A percentile compares a stretch with the other conserved stretches of the same genome.
Evolutionary conservation across 1,139 yeast genomes (phyloP).

Genomic region (Keqinozyma sinolaborantium): DNA sequence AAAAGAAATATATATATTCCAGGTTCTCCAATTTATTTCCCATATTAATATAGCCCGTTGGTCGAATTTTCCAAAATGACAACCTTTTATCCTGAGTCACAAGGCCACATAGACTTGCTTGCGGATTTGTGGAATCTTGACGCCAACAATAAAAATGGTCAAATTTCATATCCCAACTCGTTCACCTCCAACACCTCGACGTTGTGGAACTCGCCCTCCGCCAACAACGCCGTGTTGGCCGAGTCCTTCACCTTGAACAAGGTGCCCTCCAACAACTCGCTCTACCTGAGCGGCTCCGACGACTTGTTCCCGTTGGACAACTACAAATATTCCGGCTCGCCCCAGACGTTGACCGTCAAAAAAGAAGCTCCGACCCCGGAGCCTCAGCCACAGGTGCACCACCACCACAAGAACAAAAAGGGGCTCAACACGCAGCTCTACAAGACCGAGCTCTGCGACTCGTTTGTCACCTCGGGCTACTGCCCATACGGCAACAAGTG

Average conservation of each 20-base stretch:
- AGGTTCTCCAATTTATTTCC: too few species aligned
- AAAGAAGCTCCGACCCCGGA: not conserved
- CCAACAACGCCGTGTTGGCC: not conserved
- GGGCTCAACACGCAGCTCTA: constrained; percentile 67
- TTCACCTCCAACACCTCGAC: too few species aligned
- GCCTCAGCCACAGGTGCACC: too few species aligned
- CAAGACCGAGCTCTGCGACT: constrained; percentile 87
- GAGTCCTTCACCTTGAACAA: not conserved
- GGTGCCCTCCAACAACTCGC: constrained; percentile 1
- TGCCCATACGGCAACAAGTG: constrained; percentile 92
- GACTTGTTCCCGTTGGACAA: not conserved
- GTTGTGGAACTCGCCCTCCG: not conserved
- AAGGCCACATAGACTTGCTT: constrained; percentile 1
- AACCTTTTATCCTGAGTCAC: not conserved
- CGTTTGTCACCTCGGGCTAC: constrained; percentile 64
- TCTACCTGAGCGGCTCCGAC: not conserved
- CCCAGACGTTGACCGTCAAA: not conserved
- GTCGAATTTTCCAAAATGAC: too few species aligned
- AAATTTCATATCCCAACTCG: too few species aligned
- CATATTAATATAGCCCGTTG: too few species aligned
- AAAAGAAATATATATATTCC: too few species aligned
- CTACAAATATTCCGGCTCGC: not conserved
- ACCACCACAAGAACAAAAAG: constrained; percentile 10
- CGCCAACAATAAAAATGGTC: too few species aligned
- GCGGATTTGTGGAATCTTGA: constrained; percentile 1